Evolutionary conservation across 2,329 filamentous ascomycete species (phyloP), one percentile per base, ranked within the genome.

Genomic region (Colletotrichum euphorbiae): DNA sequence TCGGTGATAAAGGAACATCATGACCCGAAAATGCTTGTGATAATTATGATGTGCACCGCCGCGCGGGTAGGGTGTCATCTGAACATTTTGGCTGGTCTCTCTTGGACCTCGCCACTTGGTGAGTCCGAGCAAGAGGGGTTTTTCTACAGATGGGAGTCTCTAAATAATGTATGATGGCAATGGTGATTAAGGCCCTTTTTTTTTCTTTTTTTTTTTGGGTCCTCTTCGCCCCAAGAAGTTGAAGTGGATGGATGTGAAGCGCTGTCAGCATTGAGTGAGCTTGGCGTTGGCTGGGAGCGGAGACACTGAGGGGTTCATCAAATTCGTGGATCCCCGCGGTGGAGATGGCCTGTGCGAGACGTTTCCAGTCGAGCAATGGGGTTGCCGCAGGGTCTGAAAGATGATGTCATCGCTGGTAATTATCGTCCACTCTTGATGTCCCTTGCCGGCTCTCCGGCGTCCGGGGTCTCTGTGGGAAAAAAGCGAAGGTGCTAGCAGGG

Each of bases 321-420:
- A 65, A 68, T 38, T 45, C 19, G 19, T 45, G 46, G 40, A 43
- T 38, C 40, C 54, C 52, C 48, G 15, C 59, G 24, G 33, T 36
- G 50, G 36, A 24, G 46, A 17, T 28, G 48, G 55, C 66, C 55
- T 31, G 61, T 68, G 61, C 61, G 61, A 68, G 61, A 59, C 48
- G 65, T 68, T 68, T 68, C 65, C 65, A 68, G 54, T 65, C 40
- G 48, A 63, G 28, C 62, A 54, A 58, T 54, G 17, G 38, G 33
- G 61, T 56, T 48, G 50, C 60, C 31, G 38, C 48, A 62, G 48
- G 46, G 38, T 43, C 24, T n/a, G 15, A 31, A 56, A 15, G 28
- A n/a, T 31, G 38, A 48, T n/a, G 64, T 62, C 36, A 38, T 19
- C 6, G 6, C 8, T 11, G 6, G 58, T 54, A n/a, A n/a, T n/a